Evolutionary conservation across 768 basidiomycete species (phyloP).

Genomic region (Tylopilus felleus): DNA sequence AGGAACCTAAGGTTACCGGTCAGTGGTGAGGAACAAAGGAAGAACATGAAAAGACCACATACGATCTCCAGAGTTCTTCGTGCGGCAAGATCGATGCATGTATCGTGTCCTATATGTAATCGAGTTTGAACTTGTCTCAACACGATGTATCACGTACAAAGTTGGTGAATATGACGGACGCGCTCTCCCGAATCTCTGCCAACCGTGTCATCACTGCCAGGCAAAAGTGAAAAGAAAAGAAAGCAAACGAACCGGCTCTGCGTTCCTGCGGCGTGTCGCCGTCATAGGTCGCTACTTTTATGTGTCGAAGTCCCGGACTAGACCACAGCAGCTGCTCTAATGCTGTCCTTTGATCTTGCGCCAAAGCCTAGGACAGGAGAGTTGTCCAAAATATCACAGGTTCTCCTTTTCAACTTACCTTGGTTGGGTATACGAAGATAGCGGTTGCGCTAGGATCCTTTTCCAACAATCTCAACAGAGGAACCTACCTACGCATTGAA

Average conservation of each 20-base stretch:
- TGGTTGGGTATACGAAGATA: conserved; percentile 87
- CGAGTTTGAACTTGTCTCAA: neutral
- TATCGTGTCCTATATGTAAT: conserved; percentile 63
- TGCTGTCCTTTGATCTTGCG: conserved; percentile 79
- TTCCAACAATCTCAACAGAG: conserved; percentile 64
- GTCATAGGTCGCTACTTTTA: conserved; percentile 76
- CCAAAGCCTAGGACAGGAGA: conserved; percentile 59
- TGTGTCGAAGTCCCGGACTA: conserved; percentile 59
- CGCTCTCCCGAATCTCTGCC: conserved; percentile 64
- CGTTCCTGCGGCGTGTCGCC: conserved; percentile 79
- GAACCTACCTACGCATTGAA: conserved; percentile 47
- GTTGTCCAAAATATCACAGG: neutral
- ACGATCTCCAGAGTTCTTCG: conserved; percentile 82
- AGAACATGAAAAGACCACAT: conserved; percentile 1
- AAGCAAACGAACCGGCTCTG: conserved; percentile 46
- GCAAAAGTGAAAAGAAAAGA: neutral
- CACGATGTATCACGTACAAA: conserved; percentile 52
- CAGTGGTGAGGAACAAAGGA: neutral
- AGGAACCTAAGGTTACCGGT: conserved; percentile 52
- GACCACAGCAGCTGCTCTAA: conserved; percentile 62
- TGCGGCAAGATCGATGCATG: conserved; percentile 83
- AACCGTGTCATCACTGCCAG: neutral
- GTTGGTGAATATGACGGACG: conserved; percentile 85
- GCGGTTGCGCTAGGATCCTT: conserved; percentile 60
- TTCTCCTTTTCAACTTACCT: conserved; percentile 39